These are phyloP conservation scores for Fusarium lateritium DNA, from an alignment of 2,329 filamentous ascomycete species.

Conservation along the genomic window DNA sequence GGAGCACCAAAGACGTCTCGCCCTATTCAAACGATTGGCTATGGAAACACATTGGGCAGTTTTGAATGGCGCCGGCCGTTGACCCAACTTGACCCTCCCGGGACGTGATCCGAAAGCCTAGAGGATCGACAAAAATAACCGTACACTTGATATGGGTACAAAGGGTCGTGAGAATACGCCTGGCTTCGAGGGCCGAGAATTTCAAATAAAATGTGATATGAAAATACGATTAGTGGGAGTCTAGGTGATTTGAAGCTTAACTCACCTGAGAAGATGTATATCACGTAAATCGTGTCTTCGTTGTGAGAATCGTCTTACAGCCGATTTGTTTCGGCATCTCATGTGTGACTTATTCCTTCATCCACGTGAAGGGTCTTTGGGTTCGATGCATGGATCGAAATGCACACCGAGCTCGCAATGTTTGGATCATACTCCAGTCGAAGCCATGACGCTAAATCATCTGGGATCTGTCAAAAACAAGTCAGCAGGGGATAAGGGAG, in stretches of 20 bases:
- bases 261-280: conserved; percentile 1
- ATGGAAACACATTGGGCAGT: conserved; percentile 44
- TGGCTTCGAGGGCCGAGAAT: conserved; percentile 8
- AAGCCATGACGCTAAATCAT: conserved; percentile 43
- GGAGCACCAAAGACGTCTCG: conserved; percentile 38
- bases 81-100: conserved; percentile 48
- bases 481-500: conserved; percentile 40
- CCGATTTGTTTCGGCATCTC: not conserved
- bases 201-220: not conserved
- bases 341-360: conserved; percentile 28
- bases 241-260: not conserved
- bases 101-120: conserved; percentile 44
- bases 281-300: not conserved
- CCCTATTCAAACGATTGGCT: conserved; percentile 49
- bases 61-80: conserved; percentile 47
- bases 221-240: not conserved
- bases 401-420: conserved; percentile 44
- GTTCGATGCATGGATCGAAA: conserved; percentile 44
- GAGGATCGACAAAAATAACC: conserved; percentile 30
- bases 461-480: conserved; percentile 42
- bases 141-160: conserved; percentile 16
- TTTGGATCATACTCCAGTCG: conserved; percentile 40
- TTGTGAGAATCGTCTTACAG: not conserved
- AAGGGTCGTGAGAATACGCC: conserved; percentile 18
- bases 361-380: conserved; percentile 28